Evolutionary conservation across 768 basidiomycete genomes (phyloP), one percentile per base, ranked within the genome.

Genomic region (Hirschioporus abietinus): DNA sequence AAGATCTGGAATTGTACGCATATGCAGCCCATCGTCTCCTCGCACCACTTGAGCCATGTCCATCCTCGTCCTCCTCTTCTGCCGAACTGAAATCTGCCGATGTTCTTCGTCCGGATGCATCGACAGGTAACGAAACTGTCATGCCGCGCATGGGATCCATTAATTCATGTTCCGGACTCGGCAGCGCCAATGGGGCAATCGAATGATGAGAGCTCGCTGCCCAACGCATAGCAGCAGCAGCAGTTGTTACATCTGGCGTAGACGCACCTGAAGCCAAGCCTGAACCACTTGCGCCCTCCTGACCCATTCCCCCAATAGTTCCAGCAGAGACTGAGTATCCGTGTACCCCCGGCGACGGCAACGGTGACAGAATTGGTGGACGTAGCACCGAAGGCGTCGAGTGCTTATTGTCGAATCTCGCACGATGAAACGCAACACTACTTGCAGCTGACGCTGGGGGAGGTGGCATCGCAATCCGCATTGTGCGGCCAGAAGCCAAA

Each of bases 151-250:
- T 88, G 0, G 95, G 95, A 76, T 97, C 95, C 10, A 89, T 89
- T 26, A 96, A 84, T 73, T 97, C 95, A 70, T 91, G 88, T 73
- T 98, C 95, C 0, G 95, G 95, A 12, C 90, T 93, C 1, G 95
- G 95, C 0, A 96, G 82, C 0, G 92, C 88, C 26, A 98, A 82
- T 0, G 95, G 95, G 0, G 93, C 89, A 65, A 98, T 87, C 70
- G 92, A 87, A 10, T 93, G 88, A 25, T 90, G 83, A 10, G 90
- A 86, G 9, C 25, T 25, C 1, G 88, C 92, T n/a, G 93, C 93
- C 84, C 88, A 88, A 42, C 93, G 90, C 78, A 95, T 87, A 0
- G 93, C 88, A 0, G 93, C 93, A 0, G 91, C 92, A 1, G 88
- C 80, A 0, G 90, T 85, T 24, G 86, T 84, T 1, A 85, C 79